A percentile compares a stretch with the other conserved stretches of the same genome.
Conservation (phyloP, 2,329 filamentous ascomycete species). For the Cordyceps pruinosa region DNA sequence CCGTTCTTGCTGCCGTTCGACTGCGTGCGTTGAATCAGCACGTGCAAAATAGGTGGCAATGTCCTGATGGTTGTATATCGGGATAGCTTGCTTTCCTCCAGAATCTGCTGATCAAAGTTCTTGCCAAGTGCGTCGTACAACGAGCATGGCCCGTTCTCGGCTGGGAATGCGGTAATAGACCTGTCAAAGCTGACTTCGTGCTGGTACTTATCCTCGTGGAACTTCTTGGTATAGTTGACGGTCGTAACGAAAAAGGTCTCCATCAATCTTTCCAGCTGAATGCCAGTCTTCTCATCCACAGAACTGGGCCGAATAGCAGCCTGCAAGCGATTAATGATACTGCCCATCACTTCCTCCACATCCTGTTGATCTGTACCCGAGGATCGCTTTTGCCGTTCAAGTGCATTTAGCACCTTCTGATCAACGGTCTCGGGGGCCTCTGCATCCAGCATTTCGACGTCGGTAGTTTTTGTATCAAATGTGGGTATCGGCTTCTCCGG, state of each 20-base stretch:
- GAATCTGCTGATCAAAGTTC: slow-evolving; percentile 73
- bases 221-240: slow-evolving; percentile 52
- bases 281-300: slow-evolving; percentile 54
- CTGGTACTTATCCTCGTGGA: slow-evolving; percentile 34
- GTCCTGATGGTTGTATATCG: slow-evolving; percentile 65
- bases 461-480: slow-evolving; percentile 10
- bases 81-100: slow-evolving; percentile 56
- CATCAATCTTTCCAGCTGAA: slow-evolving; percentile 77
- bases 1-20: slow-evolving; percentile 69
- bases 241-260: slow-evolving; percentile 59
- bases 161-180: slow-evolving; percentile 54
- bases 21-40: slow-evolving; percentile 79
- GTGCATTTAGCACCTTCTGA: slow-evolving; percentile 37
- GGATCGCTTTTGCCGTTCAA: slow-evolving; percentile 39
- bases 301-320: slow-evolving; percentile 73
- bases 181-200: slow-evolving; percentile 51
- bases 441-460: slow-evolving; percentile 25
- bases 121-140: slow-evolving; percentile 82
- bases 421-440: slow-evolving; percentile 35
- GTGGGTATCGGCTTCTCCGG: neutral
- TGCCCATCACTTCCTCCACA: slow-evolving; percentile 91
- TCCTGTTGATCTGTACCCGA: slow-evolving; percentile 74
- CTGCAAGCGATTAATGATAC: slow-evolving; percentile 83
- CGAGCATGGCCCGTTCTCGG: slow-evolving; percentile 43
- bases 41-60: slow-evolving; percentile 79